phyloP scores from a whole-genome alignment of 176 grass and related monocot species.

The Paspalum vaginatum region DNA sequence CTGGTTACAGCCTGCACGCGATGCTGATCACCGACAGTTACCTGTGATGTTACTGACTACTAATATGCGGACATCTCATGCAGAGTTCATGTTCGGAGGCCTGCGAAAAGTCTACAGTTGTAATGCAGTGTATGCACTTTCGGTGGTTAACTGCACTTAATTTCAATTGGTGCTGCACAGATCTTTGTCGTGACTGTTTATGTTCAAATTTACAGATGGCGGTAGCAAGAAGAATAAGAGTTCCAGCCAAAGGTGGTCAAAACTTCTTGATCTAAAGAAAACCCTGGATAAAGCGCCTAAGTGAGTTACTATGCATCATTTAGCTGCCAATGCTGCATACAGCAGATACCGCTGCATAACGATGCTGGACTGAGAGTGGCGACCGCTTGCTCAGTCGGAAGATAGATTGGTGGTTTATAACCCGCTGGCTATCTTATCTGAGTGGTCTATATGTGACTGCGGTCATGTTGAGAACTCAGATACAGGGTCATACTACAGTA shows the following conservation, averaged over 20 bases:
- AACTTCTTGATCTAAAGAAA: slow-evolving; percentile 72
- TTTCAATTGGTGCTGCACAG: background rate
- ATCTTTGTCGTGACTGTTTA: background rate
- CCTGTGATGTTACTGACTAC: slow-evolving; percentile 8
- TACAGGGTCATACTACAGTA: background rate
- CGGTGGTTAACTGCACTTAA: background rate
- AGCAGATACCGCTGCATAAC: background rate
- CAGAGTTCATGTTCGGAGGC: slow-evolving; percentile 78
- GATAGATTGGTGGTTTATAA: background rate
- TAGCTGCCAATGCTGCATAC: background rate
- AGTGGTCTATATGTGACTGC: background rate
- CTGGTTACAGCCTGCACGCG: background rate
- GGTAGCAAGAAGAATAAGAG: slow-evolving; percentile 39
- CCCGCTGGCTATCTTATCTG: background rate
- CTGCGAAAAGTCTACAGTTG: slow-evolving; percentile 60
- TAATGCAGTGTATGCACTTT: slow-evolving; percentile 58
- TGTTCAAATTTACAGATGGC: slow-evolving; percentile 32
- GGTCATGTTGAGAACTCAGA: background rate
- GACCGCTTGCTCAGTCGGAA: background rate
- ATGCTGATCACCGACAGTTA: background rate
- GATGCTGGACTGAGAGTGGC: background rate
- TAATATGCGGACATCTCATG: slow-evolving; percentile 3
- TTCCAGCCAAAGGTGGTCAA: slow-evolving; percentile 49
- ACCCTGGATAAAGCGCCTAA: slow-evolving; percentile 41
- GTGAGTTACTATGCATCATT: slow-evolving; percentile 1